Percentiles rank a stretch among this genome's conserved stretches.
These are phyloP conservation scores for Trifolium pratense DNA, from an alignment of 306 rosid genomes.

Conservation along the genomic window DNA sequence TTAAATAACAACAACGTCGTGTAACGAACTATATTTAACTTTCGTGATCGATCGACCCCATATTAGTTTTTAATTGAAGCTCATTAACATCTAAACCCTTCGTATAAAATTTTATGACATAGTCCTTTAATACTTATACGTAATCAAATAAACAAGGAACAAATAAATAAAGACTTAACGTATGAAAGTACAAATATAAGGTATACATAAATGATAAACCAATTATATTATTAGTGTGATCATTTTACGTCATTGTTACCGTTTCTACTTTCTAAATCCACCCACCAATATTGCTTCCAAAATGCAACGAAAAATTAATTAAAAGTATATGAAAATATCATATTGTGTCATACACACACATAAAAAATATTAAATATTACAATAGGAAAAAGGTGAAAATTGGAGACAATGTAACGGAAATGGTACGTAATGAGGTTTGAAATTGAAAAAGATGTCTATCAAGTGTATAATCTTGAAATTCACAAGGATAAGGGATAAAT, in stretches of 20 bases:
- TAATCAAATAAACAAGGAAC: constrained; percentile 14
- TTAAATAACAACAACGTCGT: too few species aligned
- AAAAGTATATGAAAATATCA: not conserved
- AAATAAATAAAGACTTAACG: constrained; percentile 22
- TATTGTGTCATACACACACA: constrained; percentile 2
- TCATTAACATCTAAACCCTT: not conserved
- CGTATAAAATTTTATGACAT: not conserved
- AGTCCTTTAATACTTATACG: not conserved
- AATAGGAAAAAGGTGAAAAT: constrained; percentile 19
- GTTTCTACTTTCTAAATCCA: constrained; percentile 32
- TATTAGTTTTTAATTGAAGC: too few species aligned
- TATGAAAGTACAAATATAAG: not conserved
- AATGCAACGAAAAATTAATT: constrained; percentile 22
- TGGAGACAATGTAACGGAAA: constrained; percentile 30
- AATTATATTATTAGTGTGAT: constrained; percentile 13
- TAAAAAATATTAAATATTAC: constrained; percentile 17
- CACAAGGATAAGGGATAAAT: constrained; percentile 48
- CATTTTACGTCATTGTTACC: constrained; percentile 42
- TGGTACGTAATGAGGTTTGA: constrained; percentile 39
- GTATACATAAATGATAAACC: constrained; percentile 23
- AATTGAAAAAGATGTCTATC: constrained; percentile 25
- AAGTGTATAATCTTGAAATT: constrained; percentile 24
- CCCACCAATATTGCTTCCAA: constrained; percentile 39
- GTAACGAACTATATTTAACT: too few species aligned
- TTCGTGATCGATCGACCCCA: too few species aligned